Evolutionary conservation across 2,329 filamentous ascomycete genomes (phyloP).

Genomic region (Cytospora piceicola): DNA sequence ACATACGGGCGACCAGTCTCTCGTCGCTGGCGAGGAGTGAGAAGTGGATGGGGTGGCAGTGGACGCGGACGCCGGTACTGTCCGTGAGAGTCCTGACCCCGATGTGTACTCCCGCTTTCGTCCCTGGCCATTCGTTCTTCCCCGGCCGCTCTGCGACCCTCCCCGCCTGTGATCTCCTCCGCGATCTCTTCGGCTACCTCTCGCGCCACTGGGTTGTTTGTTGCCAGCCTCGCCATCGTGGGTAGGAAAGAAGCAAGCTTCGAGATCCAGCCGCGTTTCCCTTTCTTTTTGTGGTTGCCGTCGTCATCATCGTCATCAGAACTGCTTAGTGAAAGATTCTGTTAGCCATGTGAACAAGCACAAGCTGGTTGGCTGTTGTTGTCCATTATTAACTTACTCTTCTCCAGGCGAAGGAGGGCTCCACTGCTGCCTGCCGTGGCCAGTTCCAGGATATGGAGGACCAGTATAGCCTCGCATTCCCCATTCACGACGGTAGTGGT

Average conservation of each 20-base stretch:
- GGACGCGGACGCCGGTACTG: background rate
- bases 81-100: background rate
- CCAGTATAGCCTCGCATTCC: background rate
- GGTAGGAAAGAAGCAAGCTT: conserved; percentile 13
- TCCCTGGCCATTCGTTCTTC: background rate
- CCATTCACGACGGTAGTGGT: background rate
- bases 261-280: conserved; percentile 6
- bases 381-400: conserved; percentile 2
- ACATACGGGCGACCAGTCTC: conserved; percentile 2
- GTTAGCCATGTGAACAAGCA: background rate
- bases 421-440: background rate
- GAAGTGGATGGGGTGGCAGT: conserved; percentile 3
- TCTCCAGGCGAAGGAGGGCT: background rate
- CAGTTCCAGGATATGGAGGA: background rate
- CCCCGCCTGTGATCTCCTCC: background rate
- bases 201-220: conserved; percentile 13
- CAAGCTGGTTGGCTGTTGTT: background rate
- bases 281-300: background rate
- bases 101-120: background rate
- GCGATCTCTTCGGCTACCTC: conserved; percentile 17
- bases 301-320: background rate
- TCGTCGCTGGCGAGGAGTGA: conserved; percentile 7
- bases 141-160: background rate
- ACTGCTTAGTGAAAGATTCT: background rate
- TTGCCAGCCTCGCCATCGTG: conserved; percentile 18